Conservation (phyloP, 2,329 filamentous ascomycete species). For the Penicillium sp. region DNA sequence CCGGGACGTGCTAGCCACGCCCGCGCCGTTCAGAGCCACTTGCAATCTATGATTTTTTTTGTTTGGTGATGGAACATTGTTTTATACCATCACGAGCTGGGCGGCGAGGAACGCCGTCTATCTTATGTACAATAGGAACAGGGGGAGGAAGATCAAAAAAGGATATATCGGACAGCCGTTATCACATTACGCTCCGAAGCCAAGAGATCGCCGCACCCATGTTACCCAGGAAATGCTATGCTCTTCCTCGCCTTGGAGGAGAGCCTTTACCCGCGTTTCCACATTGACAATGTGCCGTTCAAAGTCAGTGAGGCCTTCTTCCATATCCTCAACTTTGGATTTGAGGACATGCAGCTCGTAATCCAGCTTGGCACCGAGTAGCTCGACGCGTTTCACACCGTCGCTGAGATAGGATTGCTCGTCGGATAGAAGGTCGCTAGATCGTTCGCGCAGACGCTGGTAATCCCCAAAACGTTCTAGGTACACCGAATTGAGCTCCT, state of each 20-base stretch:
- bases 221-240: constrained; percentile 62
- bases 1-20: neutral
- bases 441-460: constrained; percentile 63
- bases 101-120: constrained; percentile 16
- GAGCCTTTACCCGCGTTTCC: constrained; percentile 61
- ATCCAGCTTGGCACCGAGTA: constrained; percentile 78
- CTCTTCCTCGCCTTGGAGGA: constrained; percentile 63
- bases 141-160: constrained; percentile 11
- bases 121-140: constrained; percentile 28
- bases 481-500: constrained; percentile 66
- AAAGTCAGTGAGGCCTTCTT: constrained; percentile 76
- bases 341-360: constrained; percentile 84
- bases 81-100: constrained; percentile 21
- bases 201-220: constrained; percentile 44
- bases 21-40: neutral
- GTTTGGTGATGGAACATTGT: constrained; percentile 15
- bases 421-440: constrained; percentile 66
- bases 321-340: constrained; percentile 80
- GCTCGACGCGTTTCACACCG: constrained; percentile 73
- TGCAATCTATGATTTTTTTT: neutral
- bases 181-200: constrained; percentile 19
- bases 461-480: constrained; percentile 69
- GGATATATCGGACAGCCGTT: constrained; percentile 15
- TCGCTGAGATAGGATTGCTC: constrained; percentile 69
- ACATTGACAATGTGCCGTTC: constrained; percentile 73